phyloP scores from a whole-genome alignment of 768 basidiomycete genomes.

The Gymnopilus junonius region DNA sequence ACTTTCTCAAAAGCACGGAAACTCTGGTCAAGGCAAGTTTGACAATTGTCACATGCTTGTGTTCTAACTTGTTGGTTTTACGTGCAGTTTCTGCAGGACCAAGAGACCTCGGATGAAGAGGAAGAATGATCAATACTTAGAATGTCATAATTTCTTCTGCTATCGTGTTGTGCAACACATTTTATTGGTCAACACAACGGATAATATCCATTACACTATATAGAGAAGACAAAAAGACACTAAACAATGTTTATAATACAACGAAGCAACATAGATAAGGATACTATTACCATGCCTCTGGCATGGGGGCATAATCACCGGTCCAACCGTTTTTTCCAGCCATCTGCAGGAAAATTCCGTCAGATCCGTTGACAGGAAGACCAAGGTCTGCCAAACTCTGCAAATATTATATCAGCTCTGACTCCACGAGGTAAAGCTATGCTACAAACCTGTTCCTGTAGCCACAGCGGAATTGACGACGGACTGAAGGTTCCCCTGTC shows the following conservation, averaged over 20 bases:
- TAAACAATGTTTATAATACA: slow-evolving; percentile 10
- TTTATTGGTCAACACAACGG: slow-evolving; percentile 14
- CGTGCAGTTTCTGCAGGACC: slow-evolving; percentile 86
- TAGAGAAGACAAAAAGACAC: slow-evolving; percentile 1
- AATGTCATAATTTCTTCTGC: slow-evolving; percentile 7
- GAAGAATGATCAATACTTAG: slow-evolving; percentile 37
- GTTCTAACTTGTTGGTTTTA: slow-evolving; percentile 6
- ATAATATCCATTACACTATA: slow-evolving; percentile 3
- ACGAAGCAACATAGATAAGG: background rate
- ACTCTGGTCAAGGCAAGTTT: slow-evolving; percentile 81
- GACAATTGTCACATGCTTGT: background rate
- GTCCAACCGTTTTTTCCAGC: slow-evolving; percentile 75
- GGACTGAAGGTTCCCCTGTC: slow-evolving; percentile 74
- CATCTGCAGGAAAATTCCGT: slow-evolving; percentile 86
- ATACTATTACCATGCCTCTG: slow-evolving; percentile 76
- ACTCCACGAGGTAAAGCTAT: background rate
- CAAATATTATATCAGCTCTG: slow-evolving; percentile 8
- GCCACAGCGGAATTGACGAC: slow-evolving; percentile 85
- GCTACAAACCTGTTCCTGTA: slow-evolving; percentile 81
- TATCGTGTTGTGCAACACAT: slow-evolving; percentile 20
- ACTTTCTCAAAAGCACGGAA: slow-evolving; percentile 90
- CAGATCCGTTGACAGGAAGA: slow-evolving; percentile 88
- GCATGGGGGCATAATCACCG: slow-evolving; percentile 75
- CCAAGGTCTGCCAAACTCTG: slow-evolving; percentile 90
- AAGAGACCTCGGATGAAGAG: slow-evolving; percentile 80